These are phyloP conservation scores for Plicaturopsis crispa DNA, from an alignment of 768 basidiomycete species.

Conservation along the genomic window DNA sequence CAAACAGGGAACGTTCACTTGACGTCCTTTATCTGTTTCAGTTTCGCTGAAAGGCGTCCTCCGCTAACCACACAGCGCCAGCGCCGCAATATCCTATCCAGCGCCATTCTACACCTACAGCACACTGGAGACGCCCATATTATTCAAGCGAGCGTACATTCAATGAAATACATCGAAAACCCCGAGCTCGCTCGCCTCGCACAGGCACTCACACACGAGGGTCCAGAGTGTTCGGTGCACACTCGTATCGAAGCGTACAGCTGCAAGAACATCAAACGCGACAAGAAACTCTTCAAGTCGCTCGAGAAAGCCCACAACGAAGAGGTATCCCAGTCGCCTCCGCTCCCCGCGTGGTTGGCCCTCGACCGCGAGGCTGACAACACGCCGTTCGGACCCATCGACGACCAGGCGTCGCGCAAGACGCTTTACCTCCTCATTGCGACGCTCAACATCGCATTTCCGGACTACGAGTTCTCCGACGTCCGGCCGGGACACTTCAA, in stretches of 20 bases:
- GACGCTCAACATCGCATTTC: conserved; percentile 94
- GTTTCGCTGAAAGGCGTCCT: too few species aligned
- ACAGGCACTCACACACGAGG: conserved; percentile 75
- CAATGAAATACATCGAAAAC: conserved; percentile 86
- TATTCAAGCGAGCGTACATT: too few species aligned
- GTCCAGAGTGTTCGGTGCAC: conserved; percentile 82
- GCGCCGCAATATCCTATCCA: too few species aligned
- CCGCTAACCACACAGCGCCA: too few species aligned
- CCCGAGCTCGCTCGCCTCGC: conserved; percentile 75
- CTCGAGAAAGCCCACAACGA: conserved; percentile 82
- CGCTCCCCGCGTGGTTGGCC: conserved; percentile 73
- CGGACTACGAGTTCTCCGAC: conserved; percentile 95
- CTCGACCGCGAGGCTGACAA: conserved; percentile 61
- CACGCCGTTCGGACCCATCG: conserved; percentile 88
- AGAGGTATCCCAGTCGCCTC: conserved; percentile 66
- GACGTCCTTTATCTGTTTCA: too few species aligned
- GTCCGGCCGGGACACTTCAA: conserved; percentile 87
- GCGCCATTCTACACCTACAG: too few species aligned
- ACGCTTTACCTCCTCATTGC: conserved; percentile 94
- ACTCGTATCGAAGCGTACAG: conserved; percentile 95
- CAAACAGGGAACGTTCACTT: too few species aligned
- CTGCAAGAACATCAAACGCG: conserved; percentile 95
- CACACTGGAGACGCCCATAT: too few species aligned
- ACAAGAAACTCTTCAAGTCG: conserved; percentile 92
- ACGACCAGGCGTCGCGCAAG: conserved; percentile 79